Evolutionary conservation across 2,329 filamentous ascomycete genomes (phyloP), one percentile per base, ranked within the genome.

Genomic region (Colletotrichum cereale): DNA sequence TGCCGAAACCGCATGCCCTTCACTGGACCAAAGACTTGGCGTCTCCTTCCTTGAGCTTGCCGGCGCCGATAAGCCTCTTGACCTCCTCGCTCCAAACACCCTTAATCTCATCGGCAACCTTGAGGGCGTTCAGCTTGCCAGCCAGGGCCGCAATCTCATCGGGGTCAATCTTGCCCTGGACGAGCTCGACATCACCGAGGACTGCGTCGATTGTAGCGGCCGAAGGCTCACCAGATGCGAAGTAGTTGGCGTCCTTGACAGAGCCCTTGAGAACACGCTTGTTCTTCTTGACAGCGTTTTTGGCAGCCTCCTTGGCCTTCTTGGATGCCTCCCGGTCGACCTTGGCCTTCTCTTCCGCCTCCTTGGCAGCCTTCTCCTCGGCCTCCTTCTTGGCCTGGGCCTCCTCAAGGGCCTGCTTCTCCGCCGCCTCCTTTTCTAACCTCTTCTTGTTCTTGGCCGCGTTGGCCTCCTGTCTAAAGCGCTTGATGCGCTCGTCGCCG

Each of bases 201-300:
- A 96, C 94, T 40, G 87, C 85, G 79, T 98, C 95, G 76, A 99
- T 94, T 80, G 94, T 90, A 14, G 89, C 85, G 18, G 93, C 87
- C n/a, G 92, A 88, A 34, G 91, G 85, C 72, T 95, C 92, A 66
- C 91, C 92, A 26, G 86, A 86, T 68, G 87, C 88, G 82, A 99
- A 98, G 90, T 99, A 99, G 88, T 98, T 98, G 78, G 93, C 95
- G 76, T 99, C 96, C 89, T 99, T 99, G 84, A 96, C 93, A 75
- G 93, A 95, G 73, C 90, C 91, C 83, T 97, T 95, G 77, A 99
- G 91, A 58, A 98, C 93, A 87, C 96, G 94, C 90, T 98, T 98
- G 90, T 99, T 99, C 93, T 99, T 99, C 93, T 99, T 99, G 78
- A 96, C 93, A 18, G 96, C 96, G 80, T 95, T 98, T 91, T 99